Evolutionary conservation across 495 filamentous ascomycete species (phyloP).

Genomic region (Aspergillus sclerotioniger): DNA sequence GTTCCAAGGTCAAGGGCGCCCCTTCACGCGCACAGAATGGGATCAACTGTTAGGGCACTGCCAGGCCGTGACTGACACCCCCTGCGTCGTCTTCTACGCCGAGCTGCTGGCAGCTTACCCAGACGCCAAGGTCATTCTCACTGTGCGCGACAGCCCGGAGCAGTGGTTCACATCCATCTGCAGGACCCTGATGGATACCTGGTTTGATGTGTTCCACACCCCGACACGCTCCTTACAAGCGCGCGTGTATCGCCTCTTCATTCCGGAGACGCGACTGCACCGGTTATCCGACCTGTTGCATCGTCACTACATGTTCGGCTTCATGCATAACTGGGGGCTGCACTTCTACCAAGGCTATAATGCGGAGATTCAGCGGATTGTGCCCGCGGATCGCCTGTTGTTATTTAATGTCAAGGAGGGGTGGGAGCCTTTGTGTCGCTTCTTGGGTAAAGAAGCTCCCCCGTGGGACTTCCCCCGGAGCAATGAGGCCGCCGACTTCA

Average conservation of each 20-base stretch:
- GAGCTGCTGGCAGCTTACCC: conserved; percentile 37
- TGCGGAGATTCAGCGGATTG: conserved; percentile 13
- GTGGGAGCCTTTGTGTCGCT: conserved; percentile 50
- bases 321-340: background rate
- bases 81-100: conserved; percentile 50
- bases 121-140: conserved; percentile 56
- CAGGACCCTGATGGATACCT: background rate
- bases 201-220: background rate
- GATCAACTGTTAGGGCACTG: conserved; percentile 44
- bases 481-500: background rate
- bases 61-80: conserved; percentile 54
- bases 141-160: conserved; percentile 44
- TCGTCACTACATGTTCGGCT: background rate
- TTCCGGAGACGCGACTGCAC: background rate
- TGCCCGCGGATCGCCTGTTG: conserved; percentile 44
- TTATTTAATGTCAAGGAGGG: conserved; percentile 48
- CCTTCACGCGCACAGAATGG: conserved; percentile 37
- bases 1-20: background rate
- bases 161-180: background rate
- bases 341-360: background rate
- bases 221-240: background rate
- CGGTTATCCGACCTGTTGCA: background rate
- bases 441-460: conserved; percentile 44
- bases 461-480: conserved; percentile 26
- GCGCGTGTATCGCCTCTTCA: background rate